Conservation (phyloP, 2,329 filamentous ascomycete species). For the Penicillium sp. region DNA sequence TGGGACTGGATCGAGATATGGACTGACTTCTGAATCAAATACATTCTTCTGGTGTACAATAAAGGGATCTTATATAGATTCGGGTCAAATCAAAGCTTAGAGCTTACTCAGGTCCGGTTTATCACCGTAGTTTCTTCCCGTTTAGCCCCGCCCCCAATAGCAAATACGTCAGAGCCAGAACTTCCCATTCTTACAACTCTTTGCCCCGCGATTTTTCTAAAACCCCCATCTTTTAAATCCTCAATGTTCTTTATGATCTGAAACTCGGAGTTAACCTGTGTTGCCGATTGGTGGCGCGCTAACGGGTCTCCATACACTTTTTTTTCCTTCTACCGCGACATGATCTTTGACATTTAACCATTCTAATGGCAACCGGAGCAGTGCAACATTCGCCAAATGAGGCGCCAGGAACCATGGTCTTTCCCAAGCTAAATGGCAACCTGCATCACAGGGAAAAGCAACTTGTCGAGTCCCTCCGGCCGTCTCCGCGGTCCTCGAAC, state of each 20-base stretch:
- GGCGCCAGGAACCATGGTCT: conserved; percentile 24
- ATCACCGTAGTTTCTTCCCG: conserved; percentile 25
- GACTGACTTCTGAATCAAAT: background rate
- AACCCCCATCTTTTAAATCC: conserved; percentile 5
- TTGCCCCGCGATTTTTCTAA: conserved; percentile 6
- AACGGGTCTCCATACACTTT: conserved; percentile 21
- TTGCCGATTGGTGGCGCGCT: conserved; percentile 27
- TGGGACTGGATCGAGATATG: background rate
- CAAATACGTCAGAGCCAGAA: conserved; percentile 28
- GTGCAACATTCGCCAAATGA: conserved; percentile 38
- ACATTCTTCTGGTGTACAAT: conserved; percentile 21
- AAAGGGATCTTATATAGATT: conserved; percentile 21
- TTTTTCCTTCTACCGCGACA: conserved; percentile 24
- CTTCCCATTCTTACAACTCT: conserved; percentile 11
- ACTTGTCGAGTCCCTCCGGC: conserved; percentile 29
- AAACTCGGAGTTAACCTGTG: conserved; percentile 13
- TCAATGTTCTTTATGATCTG: conserved; percentile 14
- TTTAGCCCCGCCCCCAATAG: conserved; percentile 23
- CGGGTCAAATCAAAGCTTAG: conserved; percentile 14
- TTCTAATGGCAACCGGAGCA: conserved; percentile 44
- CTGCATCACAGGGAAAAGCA: conserved; percentile 34
- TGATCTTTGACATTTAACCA: conserved; percentile 28
- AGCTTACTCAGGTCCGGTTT: conserved; percentile 23
- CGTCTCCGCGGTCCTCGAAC: conserved; percentile 33
- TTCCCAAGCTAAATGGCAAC: conserved; percentile 21